Conservation (phyloP, 208 protist species). For the Trypanosoma grayi region DNA sequence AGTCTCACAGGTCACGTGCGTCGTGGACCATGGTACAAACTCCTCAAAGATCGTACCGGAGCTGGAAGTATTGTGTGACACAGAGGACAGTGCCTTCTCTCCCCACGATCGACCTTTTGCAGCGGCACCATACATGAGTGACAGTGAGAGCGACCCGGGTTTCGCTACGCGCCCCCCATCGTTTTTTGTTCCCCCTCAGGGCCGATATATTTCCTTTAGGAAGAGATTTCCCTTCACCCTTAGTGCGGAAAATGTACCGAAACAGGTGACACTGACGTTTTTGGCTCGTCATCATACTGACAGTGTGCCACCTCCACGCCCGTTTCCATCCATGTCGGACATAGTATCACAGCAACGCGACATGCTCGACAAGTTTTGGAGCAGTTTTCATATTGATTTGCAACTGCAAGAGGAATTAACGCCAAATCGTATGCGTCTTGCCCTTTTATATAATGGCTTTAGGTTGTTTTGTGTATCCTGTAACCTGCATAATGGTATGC, state of each 20-base stretch:
- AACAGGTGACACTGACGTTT: conserved; percentile 62
- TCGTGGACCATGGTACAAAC: conserved; percentile 33
- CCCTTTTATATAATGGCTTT: conserved; percentile 80
- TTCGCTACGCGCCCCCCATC: neutral
- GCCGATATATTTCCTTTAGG: conserved; percentile 43
- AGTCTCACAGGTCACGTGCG: conserved; percentile 55
- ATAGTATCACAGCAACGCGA: conserved; percentile 45
- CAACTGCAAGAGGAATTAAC: conserved; percentile 80
- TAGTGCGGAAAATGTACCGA: conserved; percentile 39
- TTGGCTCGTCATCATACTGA: conserved; percentile 44
- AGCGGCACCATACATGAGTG: neutral
- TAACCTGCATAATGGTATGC: conserved; percentile 68
- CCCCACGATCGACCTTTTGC: neutral
- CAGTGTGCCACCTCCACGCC: conserved; percentile 13
- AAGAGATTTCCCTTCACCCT: conserved; percentile 64
- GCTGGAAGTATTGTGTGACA: conserved; percentile 4
- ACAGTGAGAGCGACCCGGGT: conserved; percentile 24
- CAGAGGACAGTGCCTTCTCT: conserved; percentile 11
- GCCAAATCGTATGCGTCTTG: conserved; percentile 62
- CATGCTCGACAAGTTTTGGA: conserved; percentile 66
- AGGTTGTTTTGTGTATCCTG: conserved; percentile 67
- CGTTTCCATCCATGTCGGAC: conserved; percentile 33
- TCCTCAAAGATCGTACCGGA: conserved; percentile 18
- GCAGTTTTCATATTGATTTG: conserved; percentile 64
- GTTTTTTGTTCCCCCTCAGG: neutral